phyloP scores from a whole-genome alignment of 1,284 basidiomycete species.

The Heterobasidion irregulare region DNA sequence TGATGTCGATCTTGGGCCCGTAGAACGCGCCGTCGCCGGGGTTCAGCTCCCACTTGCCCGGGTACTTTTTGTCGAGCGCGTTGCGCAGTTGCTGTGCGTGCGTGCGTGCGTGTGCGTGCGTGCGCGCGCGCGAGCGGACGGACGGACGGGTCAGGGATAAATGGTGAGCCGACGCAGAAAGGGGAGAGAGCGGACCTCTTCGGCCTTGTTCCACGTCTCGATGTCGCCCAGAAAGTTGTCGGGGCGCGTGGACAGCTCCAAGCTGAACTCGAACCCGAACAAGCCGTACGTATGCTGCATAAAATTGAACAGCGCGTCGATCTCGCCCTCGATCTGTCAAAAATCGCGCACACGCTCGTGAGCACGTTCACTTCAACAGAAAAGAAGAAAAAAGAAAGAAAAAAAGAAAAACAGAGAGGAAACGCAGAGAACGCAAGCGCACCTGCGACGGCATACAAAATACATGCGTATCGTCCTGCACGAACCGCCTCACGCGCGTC shows the following conservation, averaged over 20 bases:
- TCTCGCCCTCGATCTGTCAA: conserved; percentile 78
- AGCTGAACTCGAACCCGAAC: conserved; percentile 96
- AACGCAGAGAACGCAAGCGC: conserved; percentile 4
- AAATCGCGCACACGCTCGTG: not conserved
- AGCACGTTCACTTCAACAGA: not conserved
- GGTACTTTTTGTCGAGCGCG: conserved; percentile 83
- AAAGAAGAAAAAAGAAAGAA: not conserved
- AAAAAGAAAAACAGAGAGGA: not conserved
- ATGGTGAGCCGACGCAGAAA: not conserved
- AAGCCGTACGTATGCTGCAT: conserved; percentile 90
- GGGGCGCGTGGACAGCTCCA: conserved; percentile 94
- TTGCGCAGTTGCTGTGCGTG: conserved; percentile 65
- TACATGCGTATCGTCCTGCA: conserved; percentile 95
- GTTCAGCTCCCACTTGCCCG: conserved; percentile 91
- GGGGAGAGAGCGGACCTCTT: conserved; percentile 43
- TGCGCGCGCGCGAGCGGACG: not conserved
- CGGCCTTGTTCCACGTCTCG: conserved; percentile 87
- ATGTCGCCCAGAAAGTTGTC: conserved; percentile 91
- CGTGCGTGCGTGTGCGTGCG: not conserved
- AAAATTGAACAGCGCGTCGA: conserved; percentile 87
- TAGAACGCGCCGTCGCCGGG: conserved; percentile 98
- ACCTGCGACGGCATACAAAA: conserved; percentile 96
- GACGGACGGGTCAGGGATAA: not conserved
- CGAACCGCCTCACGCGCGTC: conserved; percentile 90
- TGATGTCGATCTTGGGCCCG: conserved; percentile 97